These are phyloP conservation scores for Evernia prunastri DNA, from an alignment of 495 filamentous ascomycete species.

Conservation along the genomic window DNA sequence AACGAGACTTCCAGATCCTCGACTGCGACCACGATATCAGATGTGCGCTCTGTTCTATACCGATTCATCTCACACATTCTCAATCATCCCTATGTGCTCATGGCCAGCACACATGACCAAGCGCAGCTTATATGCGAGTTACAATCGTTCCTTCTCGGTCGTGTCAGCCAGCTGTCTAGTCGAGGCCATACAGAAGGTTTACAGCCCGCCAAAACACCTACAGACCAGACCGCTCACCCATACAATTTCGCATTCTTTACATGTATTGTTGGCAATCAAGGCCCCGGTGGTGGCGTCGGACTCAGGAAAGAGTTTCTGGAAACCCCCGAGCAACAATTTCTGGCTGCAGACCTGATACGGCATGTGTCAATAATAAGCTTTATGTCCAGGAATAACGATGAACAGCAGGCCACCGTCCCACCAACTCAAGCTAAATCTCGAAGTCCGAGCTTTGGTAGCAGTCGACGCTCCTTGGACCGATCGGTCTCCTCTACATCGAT, in stretches of 20 bases:
- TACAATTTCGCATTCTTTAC: slow-evolving; percentile 18
- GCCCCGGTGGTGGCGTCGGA: neutral
- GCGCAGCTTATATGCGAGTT: slow-evolving; percentile 17
- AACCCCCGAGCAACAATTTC: slow-evolving; percentile 23
- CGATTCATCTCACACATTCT: slow-evolving; percentile 20
- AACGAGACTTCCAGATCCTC: slow-evolving; percentile 9
- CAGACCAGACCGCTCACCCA: slow-evolving; percentile 20
- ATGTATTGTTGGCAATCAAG: slow-evolving; percentile 18
- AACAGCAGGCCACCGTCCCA: neutral
- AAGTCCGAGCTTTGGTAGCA: slow-evolving; percentile 9
- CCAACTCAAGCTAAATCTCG: neutral
- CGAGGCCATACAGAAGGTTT: neutral
- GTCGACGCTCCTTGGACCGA: neutral
- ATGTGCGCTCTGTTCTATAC: slow-evolving; percentile 16
- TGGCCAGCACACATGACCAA: slow-evolving; percentile 18
- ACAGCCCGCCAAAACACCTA: neutral
- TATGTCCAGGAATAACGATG: slow-evolving; percentile 15
- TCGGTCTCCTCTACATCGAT: slow-evolving; percentile 21
- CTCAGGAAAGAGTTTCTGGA: slow-evolving; percentile 17
- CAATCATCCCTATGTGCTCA: slow-evolving; percentile 20
- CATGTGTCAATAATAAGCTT: slow-evolving; percentile 22
- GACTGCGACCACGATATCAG: slow-evolving; percentile 10
- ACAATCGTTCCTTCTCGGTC: slow-evolving; percentile 16
- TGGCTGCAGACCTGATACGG: slow-evolving; percentile 21
- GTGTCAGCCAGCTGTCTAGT: slow-evolving; percentile 12